phyloP scores from a whole-genome alignment of 140 eudicot species.

The Bidens hawaiensis region DNA sequence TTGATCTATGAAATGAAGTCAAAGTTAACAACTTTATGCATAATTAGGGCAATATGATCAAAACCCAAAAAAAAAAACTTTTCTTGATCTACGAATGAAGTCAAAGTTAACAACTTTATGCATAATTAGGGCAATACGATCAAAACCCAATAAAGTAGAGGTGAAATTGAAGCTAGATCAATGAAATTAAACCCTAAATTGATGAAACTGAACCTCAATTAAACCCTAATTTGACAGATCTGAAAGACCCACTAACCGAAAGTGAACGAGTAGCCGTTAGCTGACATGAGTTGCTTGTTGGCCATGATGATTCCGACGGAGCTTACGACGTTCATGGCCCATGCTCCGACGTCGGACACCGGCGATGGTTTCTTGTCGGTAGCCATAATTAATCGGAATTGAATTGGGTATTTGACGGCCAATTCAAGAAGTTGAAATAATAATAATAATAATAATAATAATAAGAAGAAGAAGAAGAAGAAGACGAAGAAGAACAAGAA shows the following conservation, averaged over 20 bases:
- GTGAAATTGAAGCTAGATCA: background rate
- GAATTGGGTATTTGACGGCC: slow-evolving; percentile 17
- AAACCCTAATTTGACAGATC: no score
- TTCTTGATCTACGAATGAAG: slow-evolving; percentile 13
- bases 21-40: no score
- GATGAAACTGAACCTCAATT: slow-evolving; percentile 3
- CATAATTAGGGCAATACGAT: slow-evolving; percentile 1
- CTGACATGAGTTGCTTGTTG: slow-evolving; percentile 75
- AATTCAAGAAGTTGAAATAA: slow-evolving; percentile 24
- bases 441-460: no score
- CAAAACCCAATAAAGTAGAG: background rate
- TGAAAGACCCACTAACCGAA: slow-evolving; percentile 42
- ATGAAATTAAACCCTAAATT: background rate
- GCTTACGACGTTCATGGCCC: slow-evolving; percentile 86
- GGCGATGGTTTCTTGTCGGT: slow-evolving; percentile 55
- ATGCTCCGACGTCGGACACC: slow-evolving; percentile 75
- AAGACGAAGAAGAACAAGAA: no score
- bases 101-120: background rate
- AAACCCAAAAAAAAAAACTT: no score
- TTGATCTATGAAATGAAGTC: no score
- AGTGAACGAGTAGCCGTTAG: slow-evolving; percentile 59
- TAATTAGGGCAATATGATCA: no score
- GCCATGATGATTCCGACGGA: slow-evolving; percentile 86
- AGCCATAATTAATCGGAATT: slow-evolving; percentile 35
- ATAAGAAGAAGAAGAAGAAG: no score